Conservation (phyloP, 2,329 filamentous ascomycete genomes). For the Penicillium sp. region DNA sequence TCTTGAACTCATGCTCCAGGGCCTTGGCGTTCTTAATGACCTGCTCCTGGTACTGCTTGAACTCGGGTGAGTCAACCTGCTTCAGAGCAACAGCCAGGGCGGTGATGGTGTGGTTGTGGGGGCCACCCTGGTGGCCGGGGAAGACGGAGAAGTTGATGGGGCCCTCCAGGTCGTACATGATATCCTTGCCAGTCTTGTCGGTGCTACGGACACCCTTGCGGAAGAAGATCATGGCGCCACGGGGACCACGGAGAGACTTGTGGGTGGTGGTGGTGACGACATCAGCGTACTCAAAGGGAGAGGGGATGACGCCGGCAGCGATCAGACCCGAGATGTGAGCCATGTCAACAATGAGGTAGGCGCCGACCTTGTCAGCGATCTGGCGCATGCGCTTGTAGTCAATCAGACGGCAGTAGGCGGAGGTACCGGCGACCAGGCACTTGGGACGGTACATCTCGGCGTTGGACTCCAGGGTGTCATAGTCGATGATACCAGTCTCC, state of each 20-base stretch:
- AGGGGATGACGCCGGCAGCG: constrained; percentile 82
- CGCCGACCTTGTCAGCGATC: constrained; percentile 83
- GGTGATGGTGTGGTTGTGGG: constrained; percentile 98
- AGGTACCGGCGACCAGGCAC: constrained; percentile 89
- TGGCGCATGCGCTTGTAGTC: constrained; percentile 90
- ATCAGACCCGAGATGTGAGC: constrained; percentile 94
- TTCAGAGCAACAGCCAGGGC: constrained; percentile 90
- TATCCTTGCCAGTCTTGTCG: constrained; percentile 81
- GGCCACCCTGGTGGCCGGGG: constrained; percentile 94
- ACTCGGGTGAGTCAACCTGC: constrained; percentile 83
- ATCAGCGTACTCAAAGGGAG: constrained; percentile 83
- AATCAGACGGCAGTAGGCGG: constrained; percentile 91
- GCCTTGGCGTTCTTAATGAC: constrained; percentile 89
- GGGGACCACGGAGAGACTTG: constrained; percentile 90
- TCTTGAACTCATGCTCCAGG: constrained; percentile 68
- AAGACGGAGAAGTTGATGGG: constrained; percentile 97
- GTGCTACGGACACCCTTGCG: constrained; percentile 80
- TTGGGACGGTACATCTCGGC: constrained; percentile 89
- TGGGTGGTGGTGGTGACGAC: constrained; percentile 97
- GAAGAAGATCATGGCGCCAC: constrained; percentile 98
- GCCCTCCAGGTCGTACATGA: constrained; percentile 81
- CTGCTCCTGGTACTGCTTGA: constrained; percentile 85
- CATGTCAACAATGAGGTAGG: constrained; percentile 93
- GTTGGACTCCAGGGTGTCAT: constrained; percentile 80
- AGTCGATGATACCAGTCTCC: constrained; percentile 88